These are phyloP conservation scores for Metschnikowia lachancei DNA, from an alignment of 805 yeast genomes.

Conservation along the genomic window DNA sequence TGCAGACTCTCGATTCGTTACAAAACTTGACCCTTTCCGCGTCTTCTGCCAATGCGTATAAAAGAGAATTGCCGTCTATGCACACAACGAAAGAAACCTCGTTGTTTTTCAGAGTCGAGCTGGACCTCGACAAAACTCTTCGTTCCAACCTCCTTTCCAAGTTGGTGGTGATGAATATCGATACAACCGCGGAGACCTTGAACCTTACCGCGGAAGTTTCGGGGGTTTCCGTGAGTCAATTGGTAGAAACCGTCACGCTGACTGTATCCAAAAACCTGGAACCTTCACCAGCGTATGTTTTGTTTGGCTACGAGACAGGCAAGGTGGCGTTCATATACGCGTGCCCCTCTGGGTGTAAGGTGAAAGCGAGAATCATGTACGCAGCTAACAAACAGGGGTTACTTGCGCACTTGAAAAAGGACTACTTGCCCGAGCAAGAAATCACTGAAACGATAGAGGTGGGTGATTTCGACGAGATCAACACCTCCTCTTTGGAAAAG, in stretches of 20 bases:
- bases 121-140: conserved; percentile 24
- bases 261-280: conserved; percentile 24
- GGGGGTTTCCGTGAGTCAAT: conserved; percentile 20
- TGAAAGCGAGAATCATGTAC: conserved; percentile 87
- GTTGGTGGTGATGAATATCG: conserved; percentile 51
- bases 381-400: conserved; percentile 76
- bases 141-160: conserved; percentile 21
- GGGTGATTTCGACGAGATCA: conserved; percentile 71
- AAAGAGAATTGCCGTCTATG: conserved; percentile 38
- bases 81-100: conserved; percentile 14
- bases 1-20: conserved; percentile 42
- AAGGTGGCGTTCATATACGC: conserved; percentile 66
- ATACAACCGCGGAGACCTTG: conserved; percentile 45
- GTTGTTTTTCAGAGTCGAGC: conserved; percentile 17
- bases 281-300: conserved; percentile 55
- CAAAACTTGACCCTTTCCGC: conserved; percentile 30
- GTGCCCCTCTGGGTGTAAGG: conserved; percentile 88
- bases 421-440: conserved; percentile 21
- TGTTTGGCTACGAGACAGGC: conserved; percentile 43
- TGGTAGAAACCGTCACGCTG: conserved; percentile 22
- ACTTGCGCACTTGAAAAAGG: conserved; percentile 46
- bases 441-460: conserved; percentile 58
- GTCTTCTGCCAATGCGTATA: conserved; percentile 8
- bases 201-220: conserved; percentile 20
- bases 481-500: conserved; percentile 45